phyloP scores from a whole-genome alignment of 148 eudicot species.

The Camellia sinensis region DNA sequence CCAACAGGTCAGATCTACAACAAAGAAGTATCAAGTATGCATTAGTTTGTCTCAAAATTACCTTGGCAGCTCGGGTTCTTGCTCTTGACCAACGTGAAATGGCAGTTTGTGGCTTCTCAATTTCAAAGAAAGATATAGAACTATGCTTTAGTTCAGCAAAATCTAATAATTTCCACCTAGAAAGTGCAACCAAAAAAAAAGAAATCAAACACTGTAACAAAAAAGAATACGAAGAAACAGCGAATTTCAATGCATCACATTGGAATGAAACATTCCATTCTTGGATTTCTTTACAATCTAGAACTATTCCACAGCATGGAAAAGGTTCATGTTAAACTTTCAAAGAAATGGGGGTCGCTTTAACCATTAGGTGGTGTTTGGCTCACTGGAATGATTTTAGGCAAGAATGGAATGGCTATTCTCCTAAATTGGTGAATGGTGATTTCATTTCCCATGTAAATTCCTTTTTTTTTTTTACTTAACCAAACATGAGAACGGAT shows the following conservation, averaged over 20 bases:
- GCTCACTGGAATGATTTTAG: no score
- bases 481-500: no score
- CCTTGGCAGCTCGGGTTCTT: slow-evolving; percentile 66
- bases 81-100: slow-evolving; percentile 70
- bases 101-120: slow-evolving; percentile 57
- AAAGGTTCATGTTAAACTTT: neutral
- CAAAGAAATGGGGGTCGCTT: neutral
- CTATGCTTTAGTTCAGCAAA: slow-evolving; percentile 61
- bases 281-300: neutral
- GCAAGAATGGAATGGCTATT: no score
- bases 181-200: slow-evolving; percentile 1
- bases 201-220: neutral
- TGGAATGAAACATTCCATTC: neutral
- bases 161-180: slow-evolving; percentile 70
- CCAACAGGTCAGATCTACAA: neutral
- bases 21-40: neutral
- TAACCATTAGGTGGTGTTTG: no score
- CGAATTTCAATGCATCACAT: slow-evolving; percentile 2
- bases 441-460: no score
- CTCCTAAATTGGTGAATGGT: no score
- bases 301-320: neutral
- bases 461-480: no score
- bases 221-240: neutral
- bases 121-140: slow-evolving; percentile 63
- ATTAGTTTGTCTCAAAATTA: slow-evolving; percentile 3